Evolutionary conservation across 192 early-diverging fungal species (phyloP).

Genomic region (Piromyces finnis): DNA sequence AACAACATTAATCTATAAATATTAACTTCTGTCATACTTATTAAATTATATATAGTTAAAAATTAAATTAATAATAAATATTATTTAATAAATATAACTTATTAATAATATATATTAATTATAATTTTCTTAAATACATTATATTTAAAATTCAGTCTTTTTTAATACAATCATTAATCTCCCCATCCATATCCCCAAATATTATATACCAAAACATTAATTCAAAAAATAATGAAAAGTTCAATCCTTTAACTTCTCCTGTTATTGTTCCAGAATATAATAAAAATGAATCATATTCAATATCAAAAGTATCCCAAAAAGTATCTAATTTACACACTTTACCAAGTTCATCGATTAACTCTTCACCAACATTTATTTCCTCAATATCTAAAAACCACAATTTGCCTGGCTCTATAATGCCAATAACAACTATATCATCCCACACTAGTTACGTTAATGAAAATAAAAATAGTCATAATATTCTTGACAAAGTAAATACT

Average conservation of each 20-base stretch:
- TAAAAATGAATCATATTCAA: background rate
- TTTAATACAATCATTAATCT: background rate
- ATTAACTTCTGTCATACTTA: too few relatives aligned
- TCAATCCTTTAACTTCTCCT: background rate
- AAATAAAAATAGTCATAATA: too few relatives aligned
- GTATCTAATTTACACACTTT: background rate
- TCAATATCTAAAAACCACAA: background rate
- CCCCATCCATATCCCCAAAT: background rate
- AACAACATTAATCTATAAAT: too few relatives aligned
- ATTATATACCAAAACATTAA: background rate
- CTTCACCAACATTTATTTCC: background rate
- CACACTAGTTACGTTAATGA: background rate
- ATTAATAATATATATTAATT: too few relatives aligned
- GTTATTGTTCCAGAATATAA: background rate
- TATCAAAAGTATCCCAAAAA: background rate
- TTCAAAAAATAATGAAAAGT: background rate
- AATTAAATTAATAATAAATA: too few relatives aligned
- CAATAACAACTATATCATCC: background rate
- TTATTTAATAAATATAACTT: too few relatives aligned
- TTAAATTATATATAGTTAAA: too few relatives aligned
- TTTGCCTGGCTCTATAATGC: background rate
- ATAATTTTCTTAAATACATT: too few relatives aligned
- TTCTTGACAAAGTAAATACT: too few relatives aligned
- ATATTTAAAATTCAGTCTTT: background rate
- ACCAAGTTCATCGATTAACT: background rate